These are phyloP conservation scores for Suillus hirtellus DNA, from an alignment of 768 basidiomycete genomes.

Conservation along the genomic window DNA sequence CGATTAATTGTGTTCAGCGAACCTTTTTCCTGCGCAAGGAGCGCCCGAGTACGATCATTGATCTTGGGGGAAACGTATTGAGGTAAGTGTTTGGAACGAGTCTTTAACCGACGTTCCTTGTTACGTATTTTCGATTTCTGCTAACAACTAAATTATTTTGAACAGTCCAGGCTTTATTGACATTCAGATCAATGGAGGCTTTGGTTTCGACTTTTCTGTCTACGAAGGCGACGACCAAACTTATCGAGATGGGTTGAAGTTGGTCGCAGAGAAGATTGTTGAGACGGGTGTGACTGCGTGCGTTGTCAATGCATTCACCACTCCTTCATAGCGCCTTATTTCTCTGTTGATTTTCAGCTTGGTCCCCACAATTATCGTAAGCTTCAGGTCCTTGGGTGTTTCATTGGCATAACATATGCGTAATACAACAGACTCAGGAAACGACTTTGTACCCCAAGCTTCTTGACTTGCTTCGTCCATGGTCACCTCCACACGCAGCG, in stretches of 20 bases:
- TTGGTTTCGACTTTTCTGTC: conserved; percentile 85
- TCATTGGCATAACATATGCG: background rate
- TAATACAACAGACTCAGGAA: conserved; percentile 65
- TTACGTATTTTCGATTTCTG: conserved; percentile 6
- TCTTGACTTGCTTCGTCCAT: conserved; percentile 66
- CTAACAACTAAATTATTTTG: conserved; percentile 14
- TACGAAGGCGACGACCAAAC: conserved; percentile 69
- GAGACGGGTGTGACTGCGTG: conserved; percentile 90
- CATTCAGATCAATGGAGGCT: conserved; percentile 89
- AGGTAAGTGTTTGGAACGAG: conserved; percentile 41
- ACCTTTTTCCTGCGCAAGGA: conserved; percentile 66
- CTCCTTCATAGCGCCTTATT: conserved; percentile 27
- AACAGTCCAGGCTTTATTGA: conserved; percentile 82
- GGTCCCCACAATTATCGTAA: conserved; percentile 71
- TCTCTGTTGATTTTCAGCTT: conserved; percentile 38
- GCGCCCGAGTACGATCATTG: conserved; percentile 62
- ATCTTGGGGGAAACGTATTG: conserved; percentile 76
- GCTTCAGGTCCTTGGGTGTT: conserved; percentile 20
- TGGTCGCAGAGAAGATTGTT: conserved; percentile 72
- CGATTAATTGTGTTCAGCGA: conserved; percentile 39
- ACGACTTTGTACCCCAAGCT: conserved; percentile 72
- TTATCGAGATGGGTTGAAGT: conserved; percentile 67
- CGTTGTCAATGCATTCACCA: conserved; percentile 30
- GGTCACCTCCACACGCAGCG: conserved; percentile 62
- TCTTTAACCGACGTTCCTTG: background rate